Percentiles rank a stretch among this genome's conserved stretches.
Conservation (phyloP, 2,329 filamentous ascomycete genomes). For the Emmonsiellopsis sp. region DNA sequence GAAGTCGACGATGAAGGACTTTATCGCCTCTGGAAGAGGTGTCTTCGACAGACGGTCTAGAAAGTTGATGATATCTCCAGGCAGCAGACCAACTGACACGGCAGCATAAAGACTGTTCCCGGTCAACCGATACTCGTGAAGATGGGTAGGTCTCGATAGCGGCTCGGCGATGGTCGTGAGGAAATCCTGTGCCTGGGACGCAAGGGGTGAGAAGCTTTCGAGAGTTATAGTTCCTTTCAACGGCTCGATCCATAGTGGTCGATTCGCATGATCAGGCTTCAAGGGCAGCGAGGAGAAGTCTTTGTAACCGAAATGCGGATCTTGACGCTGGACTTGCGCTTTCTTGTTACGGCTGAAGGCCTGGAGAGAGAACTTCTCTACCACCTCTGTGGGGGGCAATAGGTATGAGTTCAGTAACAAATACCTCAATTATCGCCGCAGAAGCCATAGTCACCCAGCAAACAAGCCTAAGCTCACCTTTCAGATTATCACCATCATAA, state of each 20-base stretch:
- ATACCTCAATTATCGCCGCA: slow-evolving; percentile 5
- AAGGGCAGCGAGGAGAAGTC: slow-evolving; percentile 77
- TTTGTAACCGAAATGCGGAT: slow-evolving; percentile 51
- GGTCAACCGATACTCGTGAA: slow-evolving; percentile 90
- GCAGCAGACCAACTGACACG: slow-evolving; percentile 84
- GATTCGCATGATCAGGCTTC: slow-evolving; percentile 80
- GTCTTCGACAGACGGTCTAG: slow-evolving; percentile 85
- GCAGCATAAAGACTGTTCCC: slow-evolving; percentile 91
- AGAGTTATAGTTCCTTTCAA: slow-evolving; percentile 78
- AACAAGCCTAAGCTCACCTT: slow-evolving; percentile 26
- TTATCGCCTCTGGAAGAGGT: slow-evolving; percentile 69
- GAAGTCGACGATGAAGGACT: slow-evolving; percentile 69
- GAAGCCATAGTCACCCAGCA: slow-evolving; percentile 3
- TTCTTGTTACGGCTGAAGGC: slow-evolving; percentile 41
- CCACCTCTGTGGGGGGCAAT: slow-evolving; percentile 26
- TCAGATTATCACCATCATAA: slow-evolving; percentile 35
- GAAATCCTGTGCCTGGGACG: slow-evolving; percentile 83
- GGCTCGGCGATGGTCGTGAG: slow-evolving; percentile 94
- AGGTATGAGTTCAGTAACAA: not conserved
- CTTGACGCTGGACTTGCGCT: slow-evolving; percentile 29
- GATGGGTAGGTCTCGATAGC: slow-evolving; percentile 74
- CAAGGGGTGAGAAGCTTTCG: slow-evolving; percentile 85
- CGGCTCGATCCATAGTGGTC: slow-evolving; percentile 90
- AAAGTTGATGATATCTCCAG: slow-evolving; percentile 80
- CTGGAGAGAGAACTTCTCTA: slow-evolving; percentile 46